Base-by-base conservation (phyloP, 2,329 filamentous ascomycete genomes). In the Pyrenochaeta sp. region DNA sequence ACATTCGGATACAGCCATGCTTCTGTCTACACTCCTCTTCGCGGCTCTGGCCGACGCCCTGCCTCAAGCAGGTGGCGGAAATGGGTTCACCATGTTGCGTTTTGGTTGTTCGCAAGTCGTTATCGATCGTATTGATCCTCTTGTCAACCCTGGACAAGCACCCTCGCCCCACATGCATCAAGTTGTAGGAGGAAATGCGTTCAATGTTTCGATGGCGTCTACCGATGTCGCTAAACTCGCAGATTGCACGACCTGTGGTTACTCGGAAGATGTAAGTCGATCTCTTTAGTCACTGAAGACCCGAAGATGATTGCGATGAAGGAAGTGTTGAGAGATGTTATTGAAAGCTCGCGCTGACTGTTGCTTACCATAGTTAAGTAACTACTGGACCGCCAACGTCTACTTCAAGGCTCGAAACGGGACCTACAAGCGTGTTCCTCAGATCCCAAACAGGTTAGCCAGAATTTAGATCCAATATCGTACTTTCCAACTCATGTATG, bases 121-220 rank as follows among this genome's bases (percentile, higher is more conserved):
- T 37, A 69, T 72, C 45, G 69, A 72, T 41, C 62, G 69, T 7
- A 61, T 72, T 18, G 69, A 72, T 41, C 69, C 69, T 20, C 55
- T 72, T 11, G 74, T 77, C 42, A 75, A 75, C 49, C 75, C 76
- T 0, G 75, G 75, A 10, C 56, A 62, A 27, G 49, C 64, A 1
- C 72, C 66, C 2, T 73, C 72, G 0, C 69, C 73, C 1, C 75
- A 78, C 46, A 61, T 72, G 51, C 75, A 78, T 57, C 76, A 78
- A 58, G 69, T 78, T 40, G 75, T 73, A 2, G 76, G 76, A 21
- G 79, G 79, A 3, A 77, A 81, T 55, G 77, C 76, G 0, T 81
- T 81, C 71, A 80, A 81, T 51, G 68, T 72, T 12, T 72, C 78
- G 1, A 81, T 81, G 79, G 63, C 74, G 32, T 67, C 55, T 20